Base-by-base conservation (phyloP, 352 stramenopile species). In the Phytophthora crassamura region DNA sequence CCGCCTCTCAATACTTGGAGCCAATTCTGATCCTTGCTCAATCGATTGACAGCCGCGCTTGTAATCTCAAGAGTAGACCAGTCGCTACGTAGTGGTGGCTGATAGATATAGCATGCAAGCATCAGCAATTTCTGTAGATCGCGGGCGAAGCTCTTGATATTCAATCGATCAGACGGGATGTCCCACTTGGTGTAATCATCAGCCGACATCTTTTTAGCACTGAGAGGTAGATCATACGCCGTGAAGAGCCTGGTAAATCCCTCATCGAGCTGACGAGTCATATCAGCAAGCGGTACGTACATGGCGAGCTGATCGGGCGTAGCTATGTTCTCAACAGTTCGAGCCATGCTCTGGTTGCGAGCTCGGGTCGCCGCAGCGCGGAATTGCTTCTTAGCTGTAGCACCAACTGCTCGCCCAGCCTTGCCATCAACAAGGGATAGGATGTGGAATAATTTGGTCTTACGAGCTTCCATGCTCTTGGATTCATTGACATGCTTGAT, bases 1-100 rank as follows among this genome's bases (percentile, higher is more conserved):
- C 45, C 45, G 25, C 45, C 30, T 39, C 25, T 18, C 2, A 52
- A 9, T 11, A 52, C 45, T 11, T 52, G 45, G 7, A 52, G 45
- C 28, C 28, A 53, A 16, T 41, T 53, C 8, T 53, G 14, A 12
- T 28, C 18, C 6, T 28, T 12, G n/a, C 7, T 15, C 4, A 53
- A 15, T 15, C 18, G 41, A 7, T 3, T 53, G 6, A 40, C 30
- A 0, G 32, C 46, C 10, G 32, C 15, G 2, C 15, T 9, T 8
- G 46, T 41, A 22, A 53, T 53, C n/a, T 40, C 46, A 41, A 53
- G 46, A 4, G 14, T 53, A 16, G 10, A n/a, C 46, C 46, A 53
- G 15, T 53, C 46, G 14, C 15, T 32, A 4, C 30, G 46, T 1
- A 53, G 46, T 7, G 46, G 32, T 2, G 46, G 46, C 18, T 41